Conservation (phyloP, 805 yeast species). For the Candida ponderosae region DNA sequence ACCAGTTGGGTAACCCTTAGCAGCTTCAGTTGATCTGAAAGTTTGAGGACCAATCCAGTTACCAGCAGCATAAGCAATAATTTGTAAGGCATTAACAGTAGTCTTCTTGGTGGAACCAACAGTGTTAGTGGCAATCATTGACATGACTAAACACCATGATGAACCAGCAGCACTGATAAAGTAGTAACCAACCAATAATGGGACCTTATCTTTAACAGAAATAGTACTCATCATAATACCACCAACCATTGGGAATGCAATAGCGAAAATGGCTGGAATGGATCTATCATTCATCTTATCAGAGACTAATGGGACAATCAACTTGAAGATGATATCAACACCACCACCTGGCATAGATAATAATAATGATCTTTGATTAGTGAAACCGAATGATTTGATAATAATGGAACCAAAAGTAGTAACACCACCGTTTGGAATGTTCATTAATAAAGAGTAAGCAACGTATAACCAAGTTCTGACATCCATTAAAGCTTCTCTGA, state of each 20-base stretch:
- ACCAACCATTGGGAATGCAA: not conserved
- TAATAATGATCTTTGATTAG: constrained; percentile 28
- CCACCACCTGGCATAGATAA: constrained; percentile 38
- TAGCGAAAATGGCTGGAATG: not conserved
- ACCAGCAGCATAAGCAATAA: constrained; percentile 57
- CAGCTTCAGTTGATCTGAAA: constrained; percentile 46
- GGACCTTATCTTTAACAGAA: not conserved
- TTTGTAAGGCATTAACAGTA: constrained; percentile 43
- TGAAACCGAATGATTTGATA: constrained; percentile 43
- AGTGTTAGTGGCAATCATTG: constrained; percentile 32
- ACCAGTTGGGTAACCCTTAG: constrained; percentile 46
- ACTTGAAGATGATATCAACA: constrained; percentile 22
- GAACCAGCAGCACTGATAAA: not conserved
- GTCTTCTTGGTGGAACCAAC: constrained; percentile 67
- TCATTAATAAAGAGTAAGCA: constrained; percentile 26
- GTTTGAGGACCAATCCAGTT: constrained; percentile 65
- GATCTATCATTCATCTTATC: not conserved
- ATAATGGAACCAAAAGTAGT: constrained; percentile 44
- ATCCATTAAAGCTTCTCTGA: constrained; percentile 24
- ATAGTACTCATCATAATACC: not conserved
- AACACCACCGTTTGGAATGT: constrained; percentile 42
- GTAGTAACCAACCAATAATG: constrained; percentile 5
- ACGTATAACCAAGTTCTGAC: constrained; percentile 37
- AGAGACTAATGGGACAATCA: constrained; percentile 3
- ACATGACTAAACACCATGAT: constrained; percentile 21